Evolutionary conservation across 371 early-diverging fungal species (phyloP).

Genomic region (Choanephora cucurbitarum): DNA sequence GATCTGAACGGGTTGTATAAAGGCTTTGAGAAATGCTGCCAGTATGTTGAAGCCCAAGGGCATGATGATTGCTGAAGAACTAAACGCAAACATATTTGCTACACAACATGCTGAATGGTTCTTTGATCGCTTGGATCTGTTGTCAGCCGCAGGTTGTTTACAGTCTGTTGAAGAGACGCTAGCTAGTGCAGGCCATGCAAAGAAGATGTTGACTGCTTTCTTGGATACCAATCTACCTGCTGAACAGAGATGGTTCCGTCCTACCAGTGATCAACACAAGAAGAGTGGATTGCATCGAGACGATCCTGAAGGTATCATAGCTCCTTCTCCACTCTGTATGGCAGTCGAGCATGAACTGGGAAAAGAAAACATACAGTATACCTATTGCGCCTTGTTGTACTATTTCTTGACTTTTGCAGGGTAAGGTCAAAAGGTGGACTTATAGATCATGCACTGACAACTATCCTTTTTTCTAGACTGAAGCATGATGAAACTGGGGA

Average conservation of each 20-base stretch:
- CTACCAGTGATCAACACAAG: neutral
- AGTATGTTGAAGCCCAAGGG: slow-evolving; percentile 26
- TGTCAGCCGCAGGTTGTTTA: slow-evolving; percentile 9
- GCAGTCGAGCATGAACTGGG: slow-evolving; percentile 22
- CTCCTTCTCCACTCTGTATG: slow-evolving; percentile 4
- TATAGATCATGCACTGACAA: neutral
- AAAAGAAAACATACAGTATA: slow-evolving; percentile 11
- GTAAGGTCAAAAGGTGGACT: slow-evolving; percentile 10
- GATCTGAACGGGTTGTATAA: neutral
- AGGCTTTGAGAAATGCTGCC: slow-evolving; percentile 30
- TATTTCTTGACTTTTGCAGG: slow-evolving; percentile 18
- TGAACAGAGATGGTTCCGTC: slow-evolving; percentile 17
- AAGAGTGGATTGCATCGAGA: slow-evolving; percentile 3
- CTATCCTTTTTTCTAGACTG: slow-evolving; percentile 15
- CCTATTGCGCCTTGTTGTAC: slow-evolving; percentile 17
- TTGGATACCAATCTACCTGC: slow-evolving; percentile 9
- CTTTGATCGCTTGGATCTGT: slow-evolving; percentile 32
- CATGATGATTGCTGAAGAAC: slow-evolving; percentile 34
- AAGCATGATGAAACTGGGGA: slow-evolving; percentile 16
- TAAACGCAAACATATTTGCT: slow-evolving; percentile 16
- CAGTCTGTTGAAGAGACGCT: slow-evolving; percentile 5
- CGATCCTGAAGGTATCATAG: slow-evolving; percentile 12
- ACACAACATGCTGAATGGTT: slow-evolving; percentile 15
- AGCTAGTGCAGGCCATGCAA: slow-evolving; percentile 2
- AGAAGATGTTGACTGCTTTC: slow-evolving; percentile 10